These are phyloP conservation scores for Candida morakotiae DNA, from an alignment of 805 yeast species.

Conservation along the genomic window DNA sequence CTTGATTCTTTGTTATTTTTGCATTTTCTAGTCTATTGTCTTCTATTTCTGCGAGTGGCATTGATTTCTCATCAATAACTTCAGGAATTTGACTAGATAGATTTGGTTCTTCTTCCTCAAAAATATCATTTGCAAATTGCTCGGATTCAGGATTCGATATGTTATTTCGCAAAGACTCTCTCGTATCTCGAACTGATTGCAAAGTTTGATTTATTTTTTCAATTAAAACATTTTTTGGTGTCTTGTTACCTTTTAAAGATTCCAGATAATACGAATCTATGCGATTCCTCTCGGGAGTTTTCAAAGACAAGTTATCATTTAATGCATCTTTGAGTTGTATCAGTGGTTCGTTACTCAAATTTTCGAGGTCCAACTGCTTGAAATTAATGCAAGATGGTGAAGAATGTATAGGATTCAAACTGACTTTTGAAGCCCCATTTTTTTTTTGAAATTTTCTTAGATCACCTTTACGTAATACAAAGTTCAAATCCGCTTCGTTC, in stretches of 20 bases:
- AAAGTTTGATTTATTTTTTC: not conserved
- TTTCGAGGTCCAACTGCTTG: not conserved
- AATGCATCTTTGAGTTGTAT: not conserved
- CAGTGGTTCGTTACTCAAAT: not conserved
- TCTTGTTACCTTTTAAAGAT: too few species aligned
- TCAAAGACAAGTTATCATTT: too few species aligned
- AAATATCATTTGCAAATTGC: not conserved
- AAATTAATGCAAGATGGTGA: not conserved
- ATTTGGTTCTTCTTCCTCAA: slow-evolving; percentile 1
- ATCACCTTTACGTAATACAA: not conserved
- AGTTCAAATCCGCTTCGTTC: not conserved
- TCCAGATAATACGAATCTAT: too few species aligned
- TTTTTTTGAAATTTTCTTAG: slow-evolving; percentile 11
- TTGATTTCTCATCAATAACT: not conserved
- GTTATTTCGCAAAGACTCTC: too few species aligned
- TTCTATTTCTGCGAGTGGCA: too few species aligned
- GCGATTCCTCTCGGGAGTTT: too few species aligned
- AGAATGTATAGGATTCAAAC: not conserved
- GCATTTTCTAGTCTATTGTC: too few species aligned
- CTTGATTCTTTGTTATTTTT: not conserved
- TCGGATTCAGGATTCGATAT: not conserved
- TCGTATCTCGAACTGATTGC: not conserved
- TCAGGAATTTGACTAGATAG: too few species aligned
- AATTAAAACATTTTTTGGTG: not conserved
- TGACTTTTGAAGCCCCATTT: slow-evolving; percentile 17